phyloP scores from a whole-genome alignment of 441 rosid species.

The Melastoma candidum region DNA sequence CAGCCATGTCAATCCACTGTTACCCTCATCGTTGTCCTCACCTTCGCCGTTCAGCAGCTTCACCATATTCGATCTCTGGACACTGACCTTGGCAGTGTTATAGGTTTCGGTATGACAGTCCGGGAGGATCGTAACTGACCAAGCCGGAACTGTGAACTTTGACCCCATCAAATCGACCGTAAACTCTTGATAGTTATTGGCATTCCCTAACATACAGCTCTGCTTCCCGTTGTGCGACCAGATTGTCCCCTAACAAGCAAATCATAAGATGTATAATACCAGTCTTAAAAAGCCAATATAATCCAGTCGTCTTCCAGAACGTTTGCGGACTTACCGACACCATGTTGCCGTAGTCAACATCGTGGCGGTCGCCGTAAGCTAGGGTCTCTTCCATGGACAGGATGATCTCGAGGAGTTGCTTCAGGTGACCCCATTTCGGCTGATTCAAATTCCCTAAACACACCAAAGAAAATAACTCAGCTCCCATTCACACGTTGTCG shows the following conservation, averaged over 20 bases:
- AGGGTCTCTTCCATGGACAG: conserved; percentile 30
- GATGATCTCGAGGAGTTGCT: conserved; percentile 30
- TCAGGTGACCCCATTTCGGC: conserved; percentile 49
- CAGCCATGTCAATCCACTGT: conserved; percentile 11
- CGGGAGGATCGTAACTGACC: conserved; percentile 10
- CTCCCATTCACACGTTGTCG: too few relatives aligned
- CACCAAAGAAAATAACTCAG: too few relatives aligned
- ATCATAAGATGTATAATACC: neutral
- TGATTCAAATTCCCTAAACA: conserved; percentile 30
- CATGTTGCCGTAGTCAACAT: conserved; percentile 11
- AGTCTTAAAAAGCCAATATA: neutral
- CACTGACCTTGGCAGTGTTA: conserved; percentile 13
- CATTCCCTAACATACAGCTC: conserved; percentile 18
- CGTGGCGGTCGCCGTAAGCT: conserved; percentile 13
- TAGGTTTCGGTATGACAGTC: conserved; percentile 5
- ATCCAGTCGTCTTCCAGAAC: neutral
- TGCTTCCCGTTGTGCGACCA: conserved; percentile 18
- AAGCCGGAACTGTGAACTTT: neutral
- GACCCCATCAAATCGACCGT: conserved; percentile 9
- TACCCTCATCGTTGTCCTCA: conserved; percentile 5
- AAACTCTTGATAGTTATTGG: neutral
- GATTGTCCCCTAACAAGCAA: neutral
- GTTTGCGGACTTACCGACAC: conserved; percentile 12
- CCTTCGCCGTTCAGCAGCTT: conserved; percentile 14
- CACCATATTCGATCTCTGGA: conserved; percentile 14